These are phyloP conservation scores for Sphaerulina vaccinii DNA, from an alignment of 2,329 filamentous ascomycete genomes.

Conservation along the genomic window DNA sequence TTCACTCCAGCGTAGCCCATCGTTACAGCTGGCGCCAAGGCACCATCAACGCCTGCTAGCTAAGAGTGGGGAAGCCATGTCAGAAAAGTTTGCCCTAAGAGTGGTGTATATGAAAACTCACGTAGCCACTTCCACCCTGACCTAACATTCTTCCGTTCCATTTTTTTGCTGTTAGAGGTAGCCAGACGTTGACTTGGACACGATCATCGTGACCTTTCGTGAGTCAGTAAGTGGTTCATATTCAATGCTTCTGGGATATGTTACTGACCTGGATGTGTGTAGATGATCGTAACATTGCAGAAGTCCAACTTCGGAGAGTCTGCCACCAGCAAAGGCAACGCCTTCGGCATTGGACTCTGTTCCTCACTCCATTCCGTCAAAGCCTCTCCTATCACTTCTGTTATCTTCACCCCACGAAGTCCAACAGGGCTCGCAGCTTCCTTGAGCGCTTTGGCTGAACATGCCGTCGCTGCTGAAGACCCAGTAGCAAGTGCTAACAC, in stretches of 20 bases:
- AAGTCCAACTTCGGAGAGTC: slow-evolving; percentile 24
- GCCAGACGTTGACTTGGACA: slow-evolving; percentile 34
- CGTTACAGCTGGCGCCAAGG: slow-evolving; percentile 19
- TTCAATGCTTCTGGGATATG: neutral
- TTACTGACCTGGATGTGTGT: slow-evolving; percentile 37
- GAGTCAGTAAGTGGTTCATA: neutral
- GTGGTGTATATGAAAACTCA: neutral
- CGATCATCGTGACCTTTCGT: slow-evolving; percentile 30
- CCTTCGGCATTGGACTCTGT: slow-evolving; percentile 9
- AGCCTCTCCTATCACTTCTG: slow-evolving; percentile 6
- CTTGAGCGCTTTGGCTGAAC: slow-evolving; percentile 1
- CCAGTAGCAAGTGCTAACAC: neutral
- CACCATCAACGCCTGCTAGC: slow-evolving; percentile 26
- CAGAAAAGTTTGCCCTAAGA: neutral
- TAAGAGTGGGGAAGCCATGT: slow-evolving; percentile 10
- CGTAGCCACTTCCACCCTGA: slow-evolving; percentile 43
- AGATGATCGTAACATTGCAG: slow-evolving; percentile 40
- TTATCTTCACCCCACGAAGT: slow-evolving; percentile 2
- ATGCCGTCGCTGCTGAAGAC: slow-evolving; percentile 4
- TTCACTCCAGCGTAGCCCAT: slow-evolving; percentile 31
- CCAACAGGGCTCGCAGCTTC: neutral
- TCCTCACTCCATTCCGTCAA: slow-evolving; percentile 18
- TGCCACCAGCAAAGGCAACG: slow-evolving; percentile 13
- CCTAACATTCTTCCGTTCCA: slow-evolving; percentile 41
- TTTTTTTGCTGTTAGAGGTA: slow-evolving; percentile 30